Evolutionary conservation across 2,329 filamentous ascomycete genomes (phyloP).

Genomic region (Exserohilum turcica): DNA sequence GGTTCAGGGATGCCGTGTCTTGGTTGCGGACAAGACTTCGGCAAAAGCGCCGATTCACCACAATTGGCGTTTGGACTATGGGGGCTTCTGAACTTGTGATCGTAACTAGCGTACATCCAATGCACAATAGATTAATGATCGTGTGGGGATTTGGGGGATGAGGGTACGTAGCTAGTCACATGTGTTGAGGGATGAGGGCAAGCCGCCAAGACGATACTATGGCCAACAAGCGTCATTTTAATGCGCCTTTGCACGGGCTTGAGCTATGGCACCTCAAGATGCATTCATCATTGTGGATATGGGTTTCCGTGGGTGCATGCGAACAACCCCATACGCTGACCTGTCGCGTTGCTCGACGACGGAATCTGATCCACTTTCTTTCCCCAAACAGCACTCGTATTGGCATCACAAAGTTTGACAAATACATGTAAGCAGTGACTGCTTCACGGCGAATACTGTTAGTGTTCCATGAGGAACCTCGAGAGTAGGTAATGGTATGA

Average conservation of each 20-base stretch:
- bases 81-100: not conserved
- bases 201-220: not conserved
- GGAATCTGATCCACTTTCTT: not conserved
- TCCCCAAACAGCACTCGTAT: not conserved
- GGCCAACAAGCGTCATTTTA: not conserved
- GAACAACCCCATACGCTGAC: not conserved
- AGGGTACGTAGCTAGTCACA: not conserved
- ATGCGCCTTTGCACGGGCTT: not conserved
- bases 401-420: not conserved
- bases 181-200: not conserved
- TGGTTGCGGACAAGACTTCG: slow-evolving; percentile 1
- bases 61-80: not conserved
- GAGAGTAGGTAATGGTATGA: not conserved
- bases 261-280: not conserved
- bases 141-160: not conserved
- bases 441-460: not conserved
- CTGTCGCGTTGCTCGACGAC: not conserved
- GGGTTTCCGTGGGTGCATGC: not conserved
- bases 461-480: not conserved
- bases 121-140: no score
- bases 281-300: not conserved
- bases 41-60: not conserved
- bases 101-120: no score
- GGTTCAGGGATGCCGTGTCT: slow-evolving; percentile 11
- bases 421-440: not conserved